Percentiles rank a stretch among this genome's conserved stretches.
phyloP scores from a whole-genome alignment of 2,329 filamentous ascomycete genomes.

The Pestalotiopsis fici region DNA sequence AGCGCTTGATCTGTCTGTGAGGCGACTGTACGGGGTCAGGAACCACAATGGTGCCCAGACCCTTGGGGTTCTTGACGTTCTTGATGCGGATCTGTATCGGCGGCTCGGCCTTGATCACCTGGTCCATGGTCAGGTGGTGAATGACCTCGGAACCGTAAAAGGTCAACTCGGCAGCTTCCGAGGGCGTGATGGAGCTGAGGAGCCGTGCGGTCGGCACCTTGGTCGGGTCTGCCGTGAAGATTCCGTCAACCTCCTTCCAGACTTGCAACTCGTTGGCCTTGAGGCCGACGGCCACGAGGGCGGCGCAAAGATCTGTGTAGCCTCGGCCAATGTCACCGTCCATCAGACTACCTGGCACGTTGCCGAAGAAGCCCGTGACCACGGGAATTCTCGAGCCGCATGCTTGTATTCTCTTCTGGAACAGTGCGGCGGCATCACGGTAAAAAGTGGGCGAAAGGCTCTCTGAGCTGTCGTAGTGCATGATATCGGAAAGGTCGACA shows the following conservation, averaged over 20 bases:
- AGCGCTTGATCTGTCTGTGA: constrained; percentile 60
- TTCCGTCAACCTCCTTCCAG: constrained; percentile 98
- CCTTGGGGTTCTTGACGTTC: constrained; percentile 85
- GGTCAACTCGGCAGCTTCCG: constrained; percentile 93
- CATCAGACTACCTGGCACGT: constrained; percentile 86
- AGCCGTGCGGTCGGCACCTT: constrained; percentile 92
- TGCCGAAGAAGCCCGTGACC: constrained; percentile 92
- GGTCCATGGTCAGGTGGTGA: constrained; percentile 98
- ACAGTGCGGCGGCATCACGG: constrained; percentile 59
- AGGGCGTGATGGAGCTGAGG: constrained; percentile 85
- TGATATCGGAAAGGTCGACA: constrained; percentile 82
- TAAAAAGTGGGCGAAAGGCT: constrained; percentile 72
- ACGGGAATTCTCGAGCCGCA: constrained; percentile 73
- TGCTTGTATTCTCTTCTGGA: constrained; percentile 64
- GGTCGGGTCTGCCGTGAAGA: constrained; percentile 79
- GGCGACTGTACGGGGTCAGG: constrained; percentile 66
- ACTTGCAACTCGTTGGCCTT: constrained; percentile 88
- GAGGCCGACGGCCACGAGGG: constrained; percentile 87
- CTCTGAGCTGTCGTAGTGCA: constrained; percentile 65
- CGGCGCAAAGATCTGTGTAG: constrained; percentile 95
- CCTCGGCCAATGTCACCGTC: constrained; percentile 88
- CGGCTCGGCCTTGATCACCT: constrained; percentile 78
- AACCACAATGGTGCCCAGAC: constrained; percentile 78
- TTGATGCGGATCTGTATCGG: constrained; percentile 88
- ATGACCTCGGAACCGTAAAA: constrained; percentile 96